Evolutionary conservation across 73 alveolate genomes (phyloP).

Genomic region (Paramecium bursaria): DNA sequence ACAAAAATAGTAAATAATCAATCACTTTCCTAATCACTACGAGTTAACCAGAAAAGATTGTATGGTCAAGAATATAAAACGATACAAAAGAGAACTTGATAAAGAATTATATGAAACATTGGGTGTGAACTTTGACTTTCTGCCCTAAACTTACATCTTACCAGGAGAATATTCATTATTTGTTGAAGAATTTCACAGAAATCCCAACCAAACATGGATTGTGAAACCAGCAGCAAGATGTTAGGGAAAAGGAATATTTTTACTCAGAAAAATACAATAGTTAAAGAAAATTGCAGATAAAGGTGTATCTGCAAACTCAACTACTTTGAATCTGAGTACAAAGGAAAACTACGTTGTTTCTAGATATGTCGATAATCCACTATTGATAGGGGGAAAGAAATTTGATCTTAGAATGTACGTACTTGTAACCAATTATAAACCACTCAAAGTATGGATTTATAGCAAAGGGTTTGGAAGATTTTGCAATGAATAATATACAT

Average conservation of each 20-base stretch:
- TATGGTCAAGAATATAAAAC: conserved; percentile 98
- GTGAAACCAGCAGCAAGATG: conserved; percentile 98
- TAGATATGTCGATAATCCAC: conserved; percentile 91
- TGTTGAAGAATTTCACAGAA: conserved; percentile 97
- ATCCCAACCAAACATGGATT: conserved; percentile 98
- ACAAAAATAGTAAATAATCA: conserved; percentile 81
- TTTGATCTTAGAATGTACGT: conserved; percentile 95
- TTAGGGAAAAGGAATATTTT: conserved; percentile 98
- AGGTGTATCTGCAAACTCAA: conserved; percentile 50
- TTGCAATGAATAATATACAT: conserved; percentile 74
- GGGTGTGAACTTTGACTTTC: conserved; percentile 82
- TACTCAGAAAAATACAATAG: conserved; percentile 90
- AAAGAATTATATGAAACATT: conserved; percentile 79
- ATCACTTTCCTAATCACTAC: conserved; percentile 99
- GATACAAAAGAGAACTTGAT: conserved; percentile 95
- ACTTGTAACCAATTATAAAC: conserved; percentile 85
- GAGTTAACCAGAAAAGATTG: conserved; percentile 99
- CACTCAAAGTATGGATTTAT: conserved; percentile 85
- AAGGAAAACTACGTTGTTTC: conserved; percentile 84
- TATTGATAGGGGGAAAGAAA: conserved; percentile 97
- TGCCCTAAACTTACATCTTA: conserved; percentile 94
- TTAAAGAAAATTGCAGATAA: conserved; percentile 74
- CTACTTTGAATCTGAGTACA: conserved; percentile 82
- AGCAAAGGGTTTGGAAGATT: conserved; percentile 88
- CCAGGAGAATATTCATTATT: conserved; percentile 99